phyloP scores from a whole-genome alignment of 2,329 filamentous ascomycete species.

The Exutisphaerella laricina region DNA sequence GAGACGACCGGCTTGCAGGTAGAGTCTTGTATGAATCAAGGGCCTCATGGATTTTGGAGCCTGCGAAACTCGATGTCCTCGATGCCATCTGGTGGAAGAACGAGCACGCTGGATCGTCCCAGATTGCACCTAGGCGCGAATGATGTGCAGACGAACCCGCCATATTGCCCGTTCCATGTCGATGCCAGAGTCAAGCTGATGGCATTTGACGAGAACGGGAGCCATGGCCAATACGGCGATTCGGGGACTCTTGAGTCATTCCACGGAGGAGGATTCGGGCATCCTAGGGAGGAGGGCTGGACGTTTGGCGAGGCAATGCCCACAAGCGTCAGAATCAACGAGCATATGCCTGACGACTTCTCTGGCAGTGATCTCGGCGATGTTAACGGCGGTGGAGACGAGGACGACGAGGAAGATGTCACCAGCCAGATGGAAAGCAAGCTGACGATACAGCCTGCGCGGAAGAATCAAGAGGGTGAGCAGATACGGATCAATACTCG shows the following conservation, averaged over 20 bases:
- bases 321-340: conserved; percentile 27
- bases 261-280: conserved; percentile 22
- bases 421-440: conserved; percentile 25
- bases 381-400: conserved; percentile 6
- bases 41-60: conserved; percentile 38
- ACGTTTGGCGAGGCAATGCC: conserved; percentile 29
- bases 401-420: conserved; percentile 17
- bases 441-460: conserved; percentile 20
- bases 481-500: conserved; percentile 23
- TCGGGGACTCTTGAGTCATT: conserved; percentile 11
- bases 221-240: conserved; percentile 14
- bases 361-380: conserved; percentile 5
- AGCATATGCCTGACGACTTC: conserved; percentile 14
- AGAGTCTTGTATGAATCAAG: conserved; percentile 25
- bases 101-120: no score
- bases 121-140: no score
- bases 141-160: conserved; percentile 72
- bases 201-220: conserved; percentile 47
- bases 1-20: conserved; percentile 7
- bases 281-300: conserved; percentile 24
- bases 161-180: conserved; percentile 94
- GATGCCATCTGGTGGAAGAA: background rate
- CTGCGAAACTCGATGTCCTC: conserved; percentile 23
- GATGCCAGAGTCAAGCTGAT: conserved; percentile 77
- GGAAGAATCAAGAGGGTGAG: conserved; percentile 10